Conservation (phyloP, 495 filamentous ascomycete species). For the Penicillium parvum region DNA sequence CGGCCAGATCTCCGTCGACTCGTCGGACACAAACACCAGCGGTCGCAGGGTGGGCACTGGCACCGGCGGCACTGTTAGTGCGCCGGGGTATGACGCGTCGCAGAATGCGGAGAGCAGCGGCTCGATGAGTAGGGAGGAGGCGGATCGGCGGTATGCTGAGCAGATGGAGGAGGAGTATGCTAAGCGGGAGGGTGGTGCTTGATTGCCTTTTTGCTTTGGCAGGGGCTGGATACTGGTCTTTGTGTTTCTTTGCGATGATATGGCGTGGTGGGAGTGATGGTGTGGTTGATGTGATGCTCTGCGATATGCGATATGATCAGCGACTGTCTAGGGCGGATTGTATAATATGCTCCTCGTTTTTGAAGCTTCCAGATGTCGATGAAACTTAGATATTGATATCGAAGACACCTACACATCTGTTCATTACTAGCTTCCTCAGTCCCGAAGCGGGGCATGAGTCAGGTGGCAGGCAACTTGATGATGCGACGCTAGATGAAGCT, state of each 20-base stretch:
- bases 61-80: constrained; percentile 9
- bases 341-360: too few species aligned
- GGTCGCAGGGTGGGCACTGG: constrained; percentile 9
- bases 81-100: constrained; percentile 12
- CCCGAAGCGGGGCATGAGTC: constrained; percentile 7
- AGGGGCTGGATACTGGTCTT: background rate
- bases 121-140: constrained; percentile 47
- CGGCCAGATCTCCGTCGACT: background rate
- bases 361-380: too few species aligned
- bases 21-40: constrained; percentile 8
- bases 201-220: too few species aligned
- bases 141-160: constrained; percentile 61
- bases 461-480: background rate
- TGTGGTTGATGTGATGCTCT: too few species aligned
- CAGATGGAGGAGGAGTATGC: constrained; percentile 76
- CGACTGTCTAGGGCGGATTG: too few species aligned
- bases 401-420: background rate
- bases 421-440: too few species aligned
- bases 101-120: constrained; percentile 18
- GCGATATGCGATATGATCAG: too few species aligned
- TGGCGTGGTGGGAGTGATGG: background rate
- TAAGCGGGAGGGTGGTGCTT: constrained; percentile 70
- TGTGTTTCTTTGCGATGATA: background rate
- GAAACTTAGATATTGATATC: too few species aligned
- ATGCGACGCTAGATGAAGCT: background rate